Percentiles rank a stretch among this genome's conserved stretches.
phyloP scores from a whole-genome alignment of 1,139 yeast genomes.

The Lodderomyces parapsilosis region DNA sequence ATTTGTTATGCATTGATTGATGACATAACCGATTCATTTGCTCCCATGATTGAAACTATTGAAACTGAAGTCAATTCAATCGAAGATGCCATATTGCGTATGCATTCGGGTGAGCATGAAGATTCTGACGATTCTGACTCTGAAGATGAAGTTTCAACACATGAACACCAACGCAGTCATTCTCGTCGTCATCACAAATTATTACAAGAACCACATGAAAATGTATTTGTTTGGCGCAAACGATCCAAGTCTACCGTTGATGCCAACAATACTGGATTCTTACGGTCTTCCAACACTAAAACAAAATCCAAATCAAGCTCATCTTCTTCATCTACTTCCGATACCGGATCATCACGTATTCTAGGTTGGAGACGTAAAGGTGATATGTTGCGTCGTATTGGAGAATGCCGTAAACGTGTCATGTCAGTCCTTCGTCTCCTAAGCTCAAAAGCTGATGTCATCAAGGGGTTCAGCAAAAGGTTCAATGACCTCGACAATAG shows the following conservation, averaged over 20 bases:
- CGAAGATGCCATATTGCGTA: conserved; percentile 82
- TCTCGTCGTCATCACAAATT: background rate
- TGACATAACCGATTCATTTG: conserved; percentile 96
- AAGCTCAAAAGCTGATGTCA: conserved; percentile 94
- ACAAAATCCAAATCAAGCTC: conserved; percentile 14
- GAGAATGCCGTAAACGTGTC: conserved; percentile 91
- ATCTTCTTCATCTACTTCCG: conserved; percentile 23
- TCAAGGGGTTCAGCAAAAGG: conserved; percentile 88
- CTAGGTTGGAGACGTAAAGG: conserved; percentile 88
- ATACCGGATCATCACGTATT: conserved; percentile 52
- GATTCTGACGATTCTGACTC: conserved; percentile 41
- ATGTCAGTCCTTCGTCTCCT: conserved; percentile 84
- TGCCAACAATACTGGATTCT: conserved; percentile 15
- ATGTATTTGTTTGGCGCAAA: conserved; percentile 37
- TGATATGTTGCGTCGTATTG: conserved; percentile 90
- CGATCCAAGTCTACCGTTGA: conserved; percentile 44
- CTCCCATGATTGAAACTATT: conserved; percentile 90
- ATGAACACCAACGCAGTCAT: conserved; percentile 2
- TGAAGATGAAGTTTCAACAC: conserved; percentile 23
- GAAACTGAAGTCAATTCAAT: conserved; percentile 90
- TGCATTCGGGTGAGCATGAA: conserved; percentile 70
- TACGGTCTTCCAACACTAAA: conserved; percentile 1
- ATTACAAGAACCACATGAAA: conserved; percentile 12
- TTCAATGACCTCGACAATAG: conserved; percentile 72
- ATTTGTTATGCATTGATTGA: conserved; percentile 94